Percentiles rank a stretch among this genome's conserved stretches.
These are phyloP conservation scores for Mycena epipterygia DNA, from an alignment of 768 basidiomycete genomes.

Conservation along the genomic window DNA sequence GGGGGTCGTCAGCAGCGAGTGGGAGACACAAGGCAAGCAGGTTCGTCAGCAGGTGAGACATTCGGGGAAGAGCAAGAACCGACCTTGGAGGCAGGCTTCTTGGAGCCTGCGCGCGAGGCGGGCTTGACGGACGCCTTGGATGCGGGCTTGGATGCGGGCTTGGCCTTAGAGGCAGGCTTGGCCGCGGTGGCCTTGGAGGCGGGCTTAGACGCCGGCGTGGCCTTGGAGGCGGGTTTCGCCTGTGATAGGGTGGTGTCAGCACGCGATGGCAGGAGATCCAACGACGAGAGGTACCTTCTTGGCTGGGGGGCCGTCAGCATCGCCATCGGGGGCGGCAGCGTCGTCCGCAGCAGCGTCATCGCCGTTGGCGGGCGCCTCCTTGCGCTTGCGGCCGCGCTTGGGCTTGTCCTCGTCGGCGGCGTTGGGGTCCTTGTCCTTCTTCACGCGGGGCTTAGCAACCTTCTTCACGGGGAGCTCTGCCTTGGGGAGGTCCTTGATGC, in stretches of 20 bases:
- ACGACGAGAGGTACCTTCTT: constrained; percentile 67
- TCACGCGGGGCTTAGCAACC: constrained; percentile 72
- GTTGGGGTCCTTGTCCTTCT: constrained; percentile 61
- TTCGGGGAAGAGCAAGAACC: neutral
- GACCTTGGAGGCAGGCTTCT: constrained; percentile 62
- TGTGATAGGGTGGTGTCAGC: constrained; percentile 49
- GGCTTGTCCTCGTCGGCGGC: constrained; percentile 67
- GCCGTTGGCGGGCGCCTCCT: constrained; percentile 46
- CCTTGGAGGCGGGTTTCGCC: constrained; percentile 56
- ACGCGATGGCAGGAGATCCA: neutral
- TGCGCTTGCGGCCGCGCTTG: constrained; percentile 61
- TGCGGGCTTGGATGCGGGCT: constrained; percentile 61
- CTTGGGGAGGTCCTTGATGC: constrained; percentile 82
- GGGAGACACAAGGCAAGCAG: too few species aligned
- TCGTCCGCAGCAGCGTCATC: constrained; percentile 48
- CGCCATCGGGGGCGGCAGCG: constrained; percentile 46
- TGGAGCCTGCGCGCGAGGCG: constrained; percentile 69
- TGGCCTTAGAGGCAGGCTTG: constrained; percentile 55
- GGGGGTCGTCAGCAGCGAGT: too few species aligned
- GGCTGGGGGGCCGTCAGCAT: constrained; percentile 64
- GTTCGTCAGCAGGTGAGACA: constrained; percentile 27
- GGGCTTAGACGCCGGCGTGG: constrained; percentile 59
- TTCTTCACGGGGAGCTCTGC: constrained; percentile 67
- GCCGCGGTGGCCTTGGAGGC: constrained; percentile 58
- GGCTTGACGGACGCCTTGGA: constrained; percentile 66